Conservation (phyloP, 2,329 filamentous ascomycete genomes). For the Ceratocystis variospora region DNA sequence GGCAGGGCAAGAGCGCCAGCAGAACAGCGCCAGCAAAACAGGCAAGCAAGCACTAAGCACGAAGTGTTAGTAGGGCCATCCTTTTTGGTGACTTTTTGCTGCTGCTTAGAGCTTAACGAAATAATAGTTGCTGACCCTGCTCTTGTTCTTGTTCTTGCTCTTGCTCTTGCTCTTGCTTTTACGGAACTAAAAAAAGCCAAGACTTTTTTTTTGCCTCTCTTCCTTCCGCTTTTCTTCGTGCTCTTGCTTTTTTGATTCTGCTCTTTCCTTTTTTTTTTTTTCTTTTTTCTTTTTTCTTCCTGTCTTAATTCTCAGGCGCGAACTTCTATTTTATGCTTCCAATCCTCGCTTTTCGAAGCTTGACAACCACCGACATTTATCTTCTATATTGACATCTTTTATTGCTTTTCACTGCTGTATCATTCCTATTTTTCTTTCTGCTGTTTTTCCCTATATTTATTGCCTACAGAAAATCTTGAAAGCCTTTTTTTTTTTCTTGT, state of each 20-base stretch:
- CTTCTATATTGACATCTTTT: not conserved
- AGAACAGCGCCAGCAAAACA: no score
- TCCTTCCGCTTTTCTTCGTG: conserved; percentile 1
- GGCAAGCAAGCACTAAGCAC: no score
- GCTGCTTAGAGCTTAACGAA: not conserved
- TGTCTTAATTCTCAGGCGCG: not conserved
- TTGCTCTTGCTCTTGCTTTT: not conserved
- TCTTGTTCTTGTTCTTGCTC: not conserved
- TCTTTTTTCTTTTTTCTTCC: not conserved
- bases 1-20: no score
- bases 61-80: no score
- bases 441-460: conserved; percentile 2
- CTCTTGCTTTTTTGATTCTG: not conserved
- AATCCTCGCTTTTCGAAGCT: conserved; percentile 19
- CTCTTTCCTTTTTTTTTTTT: not conserved
- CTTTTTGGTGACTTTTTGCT: no score
- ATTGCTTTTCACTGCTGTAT: not conserved
- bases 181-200: conserved; percentile 9
- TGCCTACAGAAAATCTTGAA: not conserved
- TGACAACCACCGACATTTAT: not conserved
- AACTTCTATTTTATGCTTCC: not conserved
- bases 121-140: not conserved
- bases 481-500: not conserved
- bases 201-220: not conserved
- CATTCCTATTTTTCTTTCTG: not conserved